Conservation (phyloP, 371 early-diverging fungal species). For the Mortierella sp. region DNA sequence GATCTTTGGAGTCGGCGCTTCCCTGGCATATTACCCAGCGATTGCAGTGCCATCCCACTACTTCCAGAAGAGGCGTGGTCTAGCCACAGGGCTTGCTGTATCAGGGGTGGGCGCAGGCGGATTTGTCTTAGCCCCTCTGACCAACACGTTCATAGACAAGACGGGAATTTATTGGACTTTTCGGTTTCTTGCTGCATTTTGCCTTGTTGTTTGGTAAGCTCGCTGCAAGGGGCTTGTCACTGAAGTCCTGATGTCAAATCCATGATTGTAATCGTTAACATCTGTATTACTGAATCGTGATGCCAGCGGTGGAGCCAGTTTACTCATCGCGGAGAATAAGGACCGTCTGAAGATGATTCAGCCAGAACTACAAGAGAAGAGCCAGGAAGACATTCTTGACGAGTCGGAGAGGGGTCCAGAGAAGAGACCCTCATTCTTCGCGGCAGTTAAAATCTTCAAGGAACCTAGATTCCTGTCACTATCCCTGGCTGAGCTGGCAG, state of each 20-base stretch:
- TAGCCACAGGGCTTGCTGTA: constrained; percentile 73
- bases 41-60: constrained; percentile 65
- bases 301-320: constrained; percentile 30
- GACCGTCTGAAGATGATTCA: constrained; percentile 8
- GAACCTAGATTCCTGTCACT: constrained; percentile 40
- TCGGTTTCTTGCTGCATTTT: constrained; percentile 35
- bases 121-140: constrained; percentile 52
- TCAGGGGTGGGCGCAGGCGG: constrained; percentile 76
- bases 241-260: too few species aligned
- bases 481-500: constrained; percentile 34
- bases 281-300: not conserved
- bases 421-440: constrained; percentile 23
- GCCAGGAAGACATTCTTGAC: not conserved
- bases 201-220: constrained; percentile 33
- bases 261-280: not conserved
- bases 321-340: constrained; percentile 32
- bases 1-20: constrained; percentile 73
- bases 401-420: constrained; percentile 2
- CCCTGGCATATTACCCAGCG: constrained; percentile 66
- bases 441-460: constrained; percentile 35
- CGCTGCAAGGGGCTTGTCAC: too few species aligned
- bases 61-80: constrained; percentile 64
- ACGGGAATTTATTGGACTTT: constrained; percentile 45
- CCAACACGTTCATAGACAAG: constrained; percentile 36
- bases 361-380: not conserved